These are phyloP conservation scores for Priceomyces carsonii DNA, from an alignment of 805 yeast species.

Conservation along the genomic window DNA sequence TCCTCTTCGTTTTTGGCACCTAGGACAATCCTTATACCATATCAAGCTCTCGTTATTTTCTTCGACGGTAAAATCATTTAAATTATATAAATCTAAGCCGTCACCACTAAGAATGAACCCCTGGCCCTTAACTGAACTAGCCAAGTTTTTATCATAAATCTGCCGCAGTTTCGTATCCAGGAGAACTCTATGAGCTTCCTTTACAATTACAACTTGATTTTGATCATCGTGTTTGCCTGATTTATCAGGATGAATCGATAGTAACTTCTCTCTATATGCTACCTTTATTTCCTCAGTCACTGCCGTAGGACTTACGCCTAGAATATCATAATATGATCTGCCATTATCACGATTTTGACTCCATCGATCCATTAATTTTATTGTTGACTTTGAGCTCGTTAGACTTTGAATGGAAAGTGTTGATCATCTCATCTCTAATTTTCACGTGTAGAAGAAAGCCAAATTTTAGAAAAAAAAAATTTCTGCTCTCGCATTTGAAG, in stretches of 20 bases:
- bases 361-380: too few species aligned
- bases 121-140: slow-evolving; percentile 27
- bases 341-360: too few species aligned
- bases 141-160: slow-evolving; percentile 54
- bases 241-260: slow-evolving; percentile 83
- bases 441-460: too few species aligned
- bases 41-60: slow-evolving; percentile 27
- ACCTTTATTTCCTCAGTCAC: slow-evolving; percentile 45
- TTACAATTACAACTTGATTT: slow-evolving; percentile 34
- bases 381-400: too few species aligned
- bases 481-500: too few species aligned
- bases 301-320: slow-evolving; percentile 50
- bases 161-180: slow-evolving; percentile 38
- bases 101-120: slow-evolving; percentile 55
- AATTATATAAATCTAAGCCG: slow-evolving; percentile 65
- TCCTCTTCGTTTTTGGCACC: slow-evolving; percentile 56
- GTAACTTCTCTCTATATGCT: slow-evolving; percentile 64
- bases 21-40: slow-evolving; percentile 61
- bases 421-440: too few species aligned
- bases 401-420: too few species aligned
- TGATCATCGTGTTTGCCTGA: slow-evolving; percentile 8
- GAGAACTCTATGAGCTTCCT: slow-evolving; percentile 65
- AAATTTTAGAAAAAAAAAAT: too few species aligned
- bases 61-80: slow-evolving; percentile 60
- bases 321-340: slow-evolving; percentile 61